Evolutionary conservation across 768 basidiomycete genomes (phyloP).

Genomic region (Tulasnella sp.): DNA sequence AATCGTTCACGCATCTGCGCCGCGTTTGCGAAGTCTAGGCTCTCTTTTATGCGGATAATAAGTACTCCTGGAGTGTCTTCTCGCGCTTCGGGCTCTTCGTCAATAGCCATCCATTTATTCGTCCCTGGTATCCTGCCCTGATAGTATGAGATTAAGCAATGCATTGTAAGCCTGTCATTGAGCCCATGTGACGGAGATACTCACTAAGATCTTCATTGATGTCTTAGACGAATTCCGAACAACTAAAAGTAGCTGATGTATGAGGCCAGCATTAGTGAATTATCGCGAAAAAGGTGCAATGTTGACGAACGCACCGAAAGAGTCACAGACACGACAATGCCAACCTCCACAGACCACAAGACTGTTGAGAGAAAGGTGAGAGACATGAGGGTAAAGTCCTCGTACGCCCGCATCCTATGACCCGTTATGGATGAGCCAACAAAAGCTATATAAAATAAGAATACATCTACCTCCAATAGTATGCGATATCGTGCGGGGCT

Average conservation of each 20-base stretch:
- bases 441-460: not conserved
- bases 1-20: constrained; percentile 72
- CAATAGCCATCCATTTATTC: constrained; percentile 80
- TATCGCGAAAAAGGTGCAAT: constrained; percentile 31
- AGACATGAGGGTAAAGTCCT: constrained; percentile 74
- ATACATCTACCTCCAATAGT: constrained; percentile 67
- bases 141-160: not conserved
- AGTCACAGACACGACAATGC: constrained; percentile 79
- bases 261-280: constrained; percentile 34
- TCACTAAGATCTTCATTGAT: constrained; percentile 80
- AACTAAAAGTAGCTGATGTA: constrained; percentile 54
- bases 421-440: too few species aligned
- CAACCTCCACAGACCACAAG: constrained; percentile 85
- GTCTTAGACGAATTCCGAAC: constrained; percentile 82
- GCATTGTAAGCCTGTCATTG: not conserved
- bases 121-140: constrained; percentile 85
- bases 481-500: constrained; percentile 75
- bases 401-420: constrained; percentile 96
- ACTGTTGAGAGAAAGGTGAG: constrained; percentile 84
- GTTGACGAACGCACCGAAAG: constrained; percentile 44
- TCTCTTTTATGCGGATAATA: constrained; percentile 83
- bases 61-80: constrained; percentile 74
- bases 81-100: constrained; percentile 73
- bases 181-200: constrained; percentile 21
- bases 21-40: constrained; percentile 91